Evolutionary conservation across 176 grass and related monocot species (phyloP).

Genomic region (Aegilops longissima): DNA sequence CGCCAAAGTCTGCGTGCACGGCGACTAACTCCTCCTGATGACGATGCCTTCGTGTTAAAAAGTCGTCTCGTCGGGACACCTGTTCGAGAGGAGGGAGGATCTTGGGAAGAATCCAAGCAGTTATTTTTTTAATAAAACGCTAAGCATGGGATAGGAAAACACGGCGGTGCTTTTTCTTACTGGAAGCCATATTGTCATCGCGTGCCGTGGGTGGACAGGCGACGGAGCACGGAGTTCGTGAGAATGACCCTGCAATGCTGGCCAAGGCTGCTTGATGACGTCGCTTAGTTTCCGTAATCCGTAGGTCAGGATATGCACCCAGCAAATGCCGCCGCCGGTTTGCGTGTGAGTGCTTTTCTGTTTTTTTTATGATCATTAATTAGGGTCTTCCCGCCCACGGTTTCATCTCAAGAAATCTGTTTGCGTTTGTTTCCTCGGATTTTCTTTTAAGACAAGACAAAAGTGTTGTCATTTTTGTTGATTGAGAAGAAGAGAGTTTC

Average conservation of each 20-base stretch:
- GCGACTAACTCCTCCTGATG: not conserved
- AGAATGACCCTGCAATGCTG: constrained; percentile 16
- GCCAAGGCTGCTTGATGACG: not conserved
- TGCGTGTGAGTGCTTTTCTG: not conserved
- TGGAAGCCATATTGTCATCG: not conserved
- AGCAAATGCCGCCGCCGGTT: not conserved
- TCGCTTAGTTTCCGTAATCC: not conserved
- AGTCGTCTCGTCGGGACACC: not conserved
- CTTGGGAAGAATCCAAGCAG: not conserved
- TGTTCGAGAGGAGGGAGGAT: not conserved
- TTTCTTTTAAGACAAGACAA: no score
- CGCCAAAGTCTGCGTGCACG: constrained; percentile 23
- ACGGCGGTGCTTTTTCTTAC: not conserved
- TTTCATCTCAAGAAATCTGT: no score
- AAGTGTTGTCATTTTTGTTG: no score
- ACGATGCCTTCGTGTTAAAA: not conserved
- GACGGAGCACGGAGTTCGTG: constrained; percentile 22
- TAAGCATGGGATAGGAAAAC: not conserved
- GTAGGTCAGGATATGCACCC: not conserved
- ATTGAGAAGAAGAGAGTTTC: no score
- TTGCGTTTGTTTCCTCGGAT: no score
- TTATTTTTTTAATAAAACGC: not conserved
- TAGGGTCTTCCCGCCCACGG: no score
- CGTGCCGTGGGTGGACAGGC: no score
- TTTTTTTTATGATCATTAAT: no score